Evolutionary conservation across 2,329 filamentous ascomycete genomes (phyloP), one percentile per base, ranked within the genome.

Genomic region (Fusarium sp.): DNA sequence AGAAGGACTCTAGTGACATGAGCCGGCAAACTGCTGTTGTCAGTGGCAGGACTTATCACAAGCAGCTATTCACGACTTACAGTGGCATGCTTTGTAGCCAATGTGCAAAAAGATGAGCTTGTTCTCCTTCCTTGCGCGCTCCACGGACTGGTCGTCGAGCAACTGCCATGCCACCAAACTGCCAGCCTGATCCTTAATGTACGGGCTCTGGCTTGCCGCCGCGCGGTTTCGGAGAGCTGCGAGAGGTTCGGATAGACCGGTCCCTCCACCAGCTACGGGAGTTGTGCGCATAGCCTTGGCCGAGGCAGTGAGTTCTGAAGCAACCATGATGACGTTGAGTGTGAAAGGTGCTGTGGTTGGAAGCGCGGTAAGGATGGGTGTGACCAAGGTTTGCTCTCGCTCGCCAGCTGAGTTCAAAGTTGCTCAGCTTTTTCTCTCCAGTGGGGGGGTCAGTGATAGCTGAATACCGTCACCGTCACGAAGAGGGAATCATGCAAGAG

Each of bases 41-140:
- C 58, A 79, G 77, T 43, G 11, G 57, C 18, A 64, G 30, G 34
- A 18, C 15, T 55, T 58, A 27, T 39, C 18, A 9, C 8, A 4
- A 52, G 11, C 13, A n/a, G 28, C 23, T 36, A 39, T 27, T 41
- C 80, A 54, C 36, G 41, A 84, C 92, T 78, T 83, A 96, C 96
- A 97, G 83, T 98, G 95, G 79, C 96, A 98, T 43, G 96, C 94
- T 18, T 92, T 92, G 84, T 97, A 99, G 51, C 96, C 96, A 76
- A 98, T 95, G 78, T 95, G 97, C 66, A 98, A 85, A 78, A 98
- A 98, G 64, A 99, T 91, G 62, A 97, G 86, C 76, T 94, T 93
- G 80, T 98, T 97, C 73, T 95, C 90, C 73, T 86, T 89, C 79
- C 89, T 92, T 15, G 96, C 95, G 50, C 94, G 86, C 68, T 88